Percentiles rank a stretch among this genome's conserved stretches.
Conservation (phyloP, 2,329 filamentous ascomycete genomes). For the Aurifilum marmelostoma region DNA sequence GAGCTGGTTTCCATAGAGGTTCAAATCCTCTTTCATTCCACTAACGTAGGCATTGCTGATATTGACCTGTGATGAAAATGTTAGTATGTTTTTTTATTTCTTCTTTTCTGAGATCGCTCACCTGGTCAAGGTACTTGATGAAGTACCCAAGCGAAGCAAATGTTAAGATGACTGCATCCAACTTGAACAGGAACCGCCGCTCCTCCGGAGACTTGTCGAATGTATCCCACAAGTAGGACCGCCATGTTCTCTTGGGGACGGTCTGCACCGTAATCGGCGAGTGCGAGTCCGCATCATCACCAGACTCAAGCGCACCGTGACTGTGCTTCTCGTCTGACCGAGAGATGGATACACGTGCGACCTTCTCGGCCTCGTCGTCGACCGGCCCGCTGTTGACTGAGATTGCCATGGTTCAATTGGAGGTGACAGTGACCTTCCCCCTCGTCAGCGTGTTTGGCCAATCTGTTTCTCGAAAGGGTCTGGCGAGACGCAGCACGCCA, state of each 20-base stretch:
- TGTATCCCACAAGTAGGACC: constrained; percentile 54
- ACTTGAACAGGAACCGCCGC: constrained; percentile 39
- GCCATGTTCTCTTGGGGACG: constrained; percentile 46
- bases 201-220: constrained; percentile 43
- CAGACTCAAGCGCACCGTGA: constrained; percentile 2
- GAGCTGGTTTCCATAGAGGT: constrained; percentile 45
- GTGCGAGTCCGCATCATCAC: constrained; percentile 6
- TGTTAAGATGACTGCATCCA: constrained; percentile 40
- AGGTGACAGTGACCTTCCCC: not conserved
- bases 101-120: not conserved
- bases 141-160: constrained; percentile 48
- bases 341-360: not conserved
- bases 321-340: constrained; percentile 4
- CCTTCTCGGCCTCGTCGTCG: constrained; percentile 9
- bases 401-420: not conserved
- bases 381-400: not conserved
- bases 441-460: not conserved
- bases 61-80: constrained; percentile 35
- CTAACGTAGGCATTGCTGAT: constrained; percentile 50
- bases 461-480: not conserved
- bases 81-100: too few relatives aligned
- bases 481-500: constrained; percentile 15
- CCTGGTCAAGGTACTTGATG: constrained; percentile 48
- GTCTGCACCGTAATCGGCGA: constrained; percentile 30
- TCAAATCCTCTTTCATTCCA: constrained; percentile 49